These are phyloP conservation scores for Amesomyces nigricolor DNA, from an alignment of 2,329 filamentous ascomycete species.

Conservation along the genomic window DNA sequence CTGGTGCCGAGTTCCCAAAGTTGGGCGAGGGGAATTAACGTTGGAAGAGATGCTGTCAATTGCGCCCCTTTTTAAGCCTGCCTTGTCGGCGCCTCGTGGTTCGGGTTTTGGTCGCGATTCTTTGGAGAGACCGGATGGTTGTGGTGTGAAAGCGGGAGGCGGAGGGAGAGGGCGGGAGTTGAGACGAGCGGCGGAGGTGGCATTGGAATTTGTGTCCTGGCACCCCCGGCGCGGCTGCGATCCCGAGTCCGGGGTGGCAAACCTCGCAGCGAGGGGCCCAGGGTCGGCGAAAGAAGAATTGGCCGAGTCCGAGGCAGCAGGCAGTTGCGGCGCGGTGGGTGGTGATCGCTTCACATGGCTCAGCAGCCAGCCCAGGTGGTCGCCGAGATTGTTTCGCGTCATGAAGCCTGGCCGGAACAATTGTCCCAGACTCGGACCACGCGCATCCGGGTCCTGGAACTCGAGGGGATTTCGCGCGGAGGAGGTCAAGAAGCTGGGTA, in stretches of 20 bases:
- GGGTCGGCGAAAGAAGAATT: neutral
- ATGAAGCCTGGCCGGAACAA: conserved; percentile 45
- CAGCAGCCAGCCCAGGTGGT: conserved; percentile 54
- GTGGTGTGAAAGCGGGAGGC: neutral
- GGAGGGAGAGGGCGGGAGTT: neutral
- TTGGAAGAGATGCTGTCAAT: conserved; percentile 44
- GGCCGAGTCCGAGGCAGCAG: conserved; percentile 27
- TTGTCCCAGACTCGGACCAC: conserved; percentile 28
- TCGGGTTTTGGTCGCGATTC: neutral
- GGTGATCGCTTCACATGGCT: conserved; percentile 40
- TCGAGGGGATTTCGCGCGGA: neutral
- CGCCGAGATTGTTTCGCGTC: conserved; percentile 56
- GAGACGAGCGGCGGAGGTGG: neutral
- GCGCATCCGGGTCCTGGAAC: conserved; percentile 23
- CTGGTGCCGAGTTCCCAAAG: conserved; percentile 38
- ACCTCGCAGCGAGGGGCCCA: neutral
- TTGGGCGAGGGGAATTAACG: conserved; percentile 41
- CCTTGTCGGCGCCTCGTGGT: conserved; percentile 20
- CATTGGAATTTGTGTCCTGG: neutral
- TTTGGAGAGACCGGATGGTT: neutral
- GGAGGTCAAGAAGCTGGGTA: neutral
- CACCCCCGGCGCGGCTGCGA: neutral
- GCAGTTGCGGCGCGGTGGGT: conserved; percentile 36
- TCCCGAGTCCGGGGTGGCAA: conserved; percentile 8
- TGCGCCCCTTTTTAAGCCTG: conserved; percentile 28